Percentiles rank a stretch among this genome's conserved stretches.
Conservation (phyloP, 1,284 basidiomycete genomes). For the Naganishia sp. region DNA sequence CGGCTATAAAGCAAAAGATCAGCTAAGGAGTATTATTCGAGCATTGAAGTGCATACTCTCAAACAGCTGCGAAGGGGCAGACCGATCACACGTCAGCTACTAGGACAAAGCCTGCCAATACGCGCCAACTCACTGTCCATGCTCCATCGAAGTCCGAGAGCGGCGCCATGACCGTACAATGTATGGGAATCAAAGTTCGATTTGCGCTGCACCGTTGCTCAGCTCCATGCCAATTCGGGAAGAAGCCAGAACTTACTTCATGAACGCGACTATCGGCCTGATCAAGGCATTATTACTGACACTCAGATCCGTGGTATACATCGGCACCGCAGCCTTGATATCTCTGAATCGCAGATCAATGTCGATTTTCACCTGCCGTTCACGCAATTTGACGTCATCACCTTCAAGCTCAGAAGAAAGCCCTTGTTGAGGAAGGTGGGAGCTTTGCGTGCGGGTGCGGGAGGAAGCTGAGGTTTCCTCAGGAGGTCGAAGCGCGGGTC, state of each 20-base stretch:
- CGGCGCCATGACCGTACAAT: conserved; percentile 77
- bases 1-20: conserved; percentile 37
- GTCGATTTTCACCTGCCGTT: conserved; percentile 69
- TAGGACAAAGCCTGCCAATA: background rate
- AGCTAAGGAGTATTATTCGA: background rate
- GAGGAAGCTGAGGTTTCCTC: conserved; percentile 41
- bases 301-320: conserved; percentile 81
- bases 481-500: conserved; percentile 80
- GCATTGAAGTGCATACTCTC: conserved; percentile 39
- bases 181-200: conserved; percentile 85
- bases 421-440: background rate
- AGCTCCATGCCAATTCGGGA: conserved; percentile 15
- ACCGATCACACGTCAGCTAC: conserved; percentile 10
- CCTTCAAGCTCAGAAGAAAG: conserved; percentile 21
- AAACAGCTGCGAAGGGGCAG: conserved; percentile 38
- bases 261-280: conserved; percentile 95
- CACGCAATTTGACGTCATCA: conserved; percentile 34
- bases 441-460: background rate
- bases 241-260: conserved; percentile 68
- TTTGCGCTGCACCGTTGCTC: conserved; percentile 65
- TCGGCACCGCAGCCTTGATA: conserved; percentile 90
- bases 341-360: conserved; percentile 95
- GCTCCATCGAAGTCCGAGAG: conserved; percentile 54
- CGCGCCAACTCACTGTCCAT: conserved; percentile 54
- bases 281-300: conserved; percentile 94